These are phyloP conservation scores for Candida maesae DNA, from an alignment of 805 yeast species.

Conservation along the genomic window DNA sequence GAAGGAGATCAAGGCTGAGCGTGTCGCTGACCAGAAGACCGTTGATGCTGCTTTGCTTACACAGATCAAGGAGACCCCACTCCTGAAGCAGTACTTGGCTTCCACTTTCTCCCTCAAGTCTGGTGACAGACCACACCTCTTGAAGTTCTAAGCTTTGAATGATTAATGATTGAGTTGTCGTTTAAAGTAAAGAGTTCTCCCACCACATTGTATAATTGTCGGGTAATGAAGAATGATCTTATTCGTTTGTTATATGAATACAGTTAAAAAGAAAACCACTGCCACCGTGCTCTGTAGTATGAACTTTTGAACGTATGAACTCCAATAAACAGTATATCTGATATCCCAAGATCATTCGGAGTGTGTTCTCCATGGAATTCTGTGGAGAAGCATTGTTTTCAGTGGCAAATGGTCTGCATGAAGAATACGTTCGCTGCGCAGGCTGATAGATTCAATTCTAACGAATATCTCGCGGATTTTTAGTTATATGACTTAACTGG, in stretches of 20 bases:
- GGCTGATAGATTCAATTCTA: too few species aligned
- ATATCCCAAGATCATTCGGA: too few species aligned
- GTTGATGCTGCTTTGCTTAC: constrained; percentile 90
- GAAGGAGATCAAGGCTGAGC: constrained; percentile 88
- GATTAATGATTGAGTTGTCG: constrained; percentile 7
- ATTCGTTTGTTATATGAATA: constrained; percentile 22
- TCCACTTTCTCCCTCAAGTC: constrained; percentile 93
- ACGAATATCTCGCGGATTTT: too few species aligned
- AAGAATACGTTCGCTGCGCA: neutral
- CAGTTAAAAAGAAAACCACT: neutral
- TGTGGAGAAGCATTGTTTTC: neutral
- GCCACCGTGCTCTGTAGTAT: neutral
- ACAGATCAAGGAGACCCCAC: constrained; percentile 96
- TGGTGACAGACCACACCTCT: constrained; percentile 98
- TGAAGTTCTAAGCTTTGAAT: constrained; percentile 72
- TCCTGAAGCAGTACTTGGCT: constrained; percentile 94
- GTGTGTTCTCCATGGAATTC: too few species aligned
- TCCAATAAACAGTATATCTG: too few species aligned
- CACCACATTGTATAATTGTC: constrained; percentile 22
- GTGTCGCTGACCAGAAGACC: constrained; percentile 93
- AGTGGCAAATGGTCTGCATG: constrained; percentile 9
- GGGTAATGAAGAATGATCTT: constrained; percentile 22
- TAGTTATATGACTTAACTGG: too few species aligned
- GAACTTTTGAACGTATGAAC: too few species aligned
- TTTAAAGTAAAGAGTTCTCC: constrained; percentile 5